Base-by-base conservation (phyloP, 2,329 filamentous ascomycete species). In the Ceratocystis ficicola region DNA sequence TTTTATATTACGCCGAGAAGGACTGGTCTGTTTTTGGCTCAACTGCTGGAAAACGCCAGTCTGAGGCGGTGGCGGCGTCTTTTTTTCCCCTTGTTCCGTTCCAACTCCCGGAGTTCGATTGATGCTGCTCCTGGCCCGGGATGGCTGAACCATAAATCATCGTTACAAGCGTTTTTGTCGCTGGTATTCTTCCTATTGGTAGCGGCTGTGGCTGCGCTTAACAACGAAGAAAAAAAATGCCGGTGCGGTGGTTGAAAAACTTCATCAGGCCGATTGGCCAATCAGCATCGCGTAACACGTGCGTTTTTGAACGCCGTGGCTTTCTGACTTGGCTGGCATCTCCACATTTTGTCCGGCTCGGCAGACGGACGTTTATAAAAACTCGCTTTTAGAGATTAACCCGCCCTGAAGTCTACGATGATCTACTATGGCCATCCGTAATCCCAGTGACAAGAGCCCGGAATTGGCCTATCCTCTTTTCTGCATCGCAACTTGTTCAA, bases 231-330 rank as follows among this genome's bases (percentile, higher is more conserved):
- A 48, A 20, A 20, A n/a, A 36, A 59, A 32, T 59, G 30, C 28
- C 20, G 55, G 25, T 59, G 28, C 48, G 8, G 48, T 59, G 55
- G 28, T 59, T 59, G 55, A 59, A 59, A 59, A 59, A 59, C 30
- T 20, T 59, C 25, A 30, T 59, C 55, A n/a, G 55, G 55, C 55
- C 55, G 30, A 59, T 30, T 59, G 55, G 32, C 55, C 55, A 59
- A 59, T 59, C 12, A 36, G 15, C 12, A 20, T 36, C 55, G 20
- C 17, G 28, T 8, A 59, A 8, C 15, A 30, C 17, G 55, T 59
- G 55, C 55, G 55, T 59, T 59, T 59, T 59, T 30, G 10, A 59
- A 59, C 55, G 55, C 55, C 32, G 30, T 22, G 30, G 28, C 30
- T 59, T 32, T 25, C 12, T 25, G 25, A 25, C 28, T n/a, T n/a